Evolutionary conservation across 768 basidiomycete genomes (phyloP).

Genomic region (Suillus luteus): DNA sequence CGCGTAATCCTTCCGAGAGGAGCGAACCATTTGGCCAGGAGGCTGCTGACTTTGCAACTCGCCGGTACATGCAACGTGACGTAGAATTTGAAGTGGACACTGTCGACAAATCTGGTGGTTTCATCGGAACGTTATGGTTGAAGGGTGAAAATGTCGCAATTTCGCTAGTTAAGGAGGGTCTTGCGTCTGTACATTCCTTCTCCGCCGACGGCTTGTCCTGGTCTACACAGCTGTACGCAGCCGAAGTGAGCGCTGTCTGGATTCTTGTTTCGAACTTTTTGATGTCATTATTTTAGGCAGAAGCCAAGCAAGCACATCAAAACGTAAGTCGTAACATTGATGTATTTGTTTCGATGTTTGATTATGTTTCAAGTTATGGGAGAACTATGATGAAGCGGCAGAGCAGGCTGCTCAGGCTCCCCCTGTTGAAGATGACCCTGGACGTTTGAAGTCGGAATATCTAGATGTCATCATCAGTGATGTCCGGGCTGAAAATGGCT

Average conservation of each 20-base stretch:
- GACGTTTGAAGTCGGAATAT: slow-evolving; percentile 78
- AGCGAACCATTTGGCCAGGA: slow-evolving; percentile 88
- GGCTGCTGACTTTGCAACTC: slow-evolving; percentile 75
- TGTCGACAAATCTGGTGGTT: slow-evolving; percentile 93
- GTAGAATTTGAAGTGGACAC: slow-evolving; percentile 90
- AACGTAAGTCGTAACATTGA: slow-evolving; percentile 57
- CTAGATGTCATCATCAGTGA: slow-evolving; percentile 93
- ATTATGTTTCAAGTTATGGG: slow-evolving; percentile 69
- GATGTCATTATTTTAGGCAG: slow-evolving; percentile 47
- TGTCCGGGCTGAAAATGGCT: slow-evolving; percentile 69
- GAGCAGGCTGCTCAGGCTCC: slow-evolving; percentile 54
- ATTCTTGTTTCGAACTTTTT: background rate
- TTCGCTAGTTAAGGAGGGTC: slow-evolving; percentile 80
- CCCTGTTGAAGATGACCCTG: slow-evolving; percentile 45
- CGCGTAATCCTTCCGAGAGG: slow-evolving; percentile 79
- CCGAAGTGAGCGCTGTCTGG: slow-evolving; percentile 57
- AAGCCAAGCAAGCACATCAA: slow-evolving; percentile 76
- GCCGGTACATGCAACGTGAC: slow-evolving; percentile 91
- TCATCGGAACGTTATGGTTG: slow-evolving; percentile 85
- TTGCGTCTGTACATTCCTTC: slow-evolving; percentile 86
- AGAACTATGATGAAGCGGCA: slow-evolving; percentile 75
- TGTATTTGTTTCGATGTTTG: slow-evolving; percentile 6
- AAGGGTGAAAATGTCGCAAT: slow-evolving; percentile 88
- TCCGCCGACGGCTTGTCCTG: slow-evolving; percentile 84
- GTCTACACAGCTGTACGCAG: slow-evolving; percentile 77